Base-by-base conservation (phyloP, 805 yeast genomes). In the Spathaspora passalidarum region DNA sequence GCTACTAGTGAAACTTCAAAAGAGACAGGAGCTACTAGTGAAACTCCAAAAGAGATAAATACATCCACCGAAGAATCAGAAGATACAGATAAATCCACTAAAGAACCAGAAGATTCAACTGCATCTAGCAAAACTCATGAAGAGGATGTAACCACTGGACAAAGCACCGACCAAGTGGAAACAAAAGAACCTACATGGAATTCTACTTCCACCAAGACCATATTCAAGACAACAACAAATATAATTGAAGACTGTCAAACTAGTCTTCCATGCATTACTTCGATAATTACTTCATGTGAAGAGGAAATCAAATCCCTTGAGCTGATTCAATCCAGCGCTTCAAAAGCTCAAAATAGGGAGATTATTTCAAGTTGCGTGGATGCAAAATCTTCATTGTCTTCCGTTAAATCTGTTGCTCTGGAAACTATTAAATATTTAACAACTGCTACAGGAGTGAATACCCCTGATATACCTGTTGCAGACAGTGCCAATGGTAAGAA, bases 201-300 rank as follows among this genome's bases (percentile, higher is more conserved):
- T 29, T 29, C 34, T 13, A 29, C 34, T 9, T 29, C 34, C 7
- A 29, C 34, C 7, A 17, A 29, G 14, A n/a, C 20, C 14, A 34
- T 36, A 17, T 40, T 40, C 14, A 41, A 35, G 2, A 45, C 48
- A 4, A 32, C 21, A 3, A 17, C 14, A n/a, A n/a, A n/a, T n/a
- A n/a, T n/a, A 13, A 13, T 29, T 29, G 34, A 29, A 29, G 17
- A 29, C 14, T 29, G 34, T 29, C 17, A 29, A 13, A 29, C 34
- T n/a, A 29, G 14, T 29, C 6, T 29, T 13, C 34, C 34, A 29
- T 29, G 34, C 14, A 29, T 29, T 29, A 29, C 22, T 11, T 36
- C 39, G 21, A n/a, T 36, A 5, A 42, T 46, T 14, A 45, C 38
- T n/a, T 46, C 49, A 16, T 46, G 49, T 40, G 49, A 46, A 29